Conservation (phyloP, 805 yeast species). For the Cyberlindnera mississippiensis region DNA sequence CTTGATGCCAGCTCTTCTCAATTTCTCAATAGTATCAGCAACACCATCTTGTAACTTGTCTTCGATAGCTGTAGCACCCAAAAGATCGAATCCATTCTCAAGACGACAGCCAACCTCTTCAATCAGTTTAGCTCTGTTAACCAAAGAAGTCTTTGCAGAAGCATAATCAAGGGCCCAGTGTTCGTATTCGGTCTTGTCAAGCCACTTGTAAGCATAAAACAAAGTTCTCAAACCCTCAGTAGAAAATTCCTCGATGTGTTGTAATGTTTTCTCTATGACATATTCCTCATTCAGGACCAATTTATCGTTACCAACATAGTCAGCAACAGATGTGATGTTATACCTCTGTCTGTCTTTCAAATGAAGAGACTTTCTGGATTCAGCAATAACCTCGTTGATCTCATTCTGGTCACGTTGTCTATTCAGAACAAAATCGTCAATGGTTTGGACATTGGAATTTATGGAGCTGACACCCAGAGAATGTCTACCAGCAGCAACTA, state of each 20-base stretch:
- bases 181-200: conserved; percentile 54
- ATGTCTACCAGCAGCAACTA: conserved; percentile 27
- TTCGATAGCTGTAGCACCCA: conserved; percentile 96
- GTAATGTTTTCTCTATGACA: conserved; percentile 76
- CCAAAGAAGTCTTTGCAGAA: conserved; percentile 73
- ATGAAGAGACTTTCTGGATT: conserved; percentile 56
- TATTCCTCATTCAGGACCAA: conserved; percentile 69
- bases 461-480: conserved; percentile 27
- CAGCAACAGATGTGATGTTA: conserved; percentile 23
- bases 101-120: conserved; percentile 69
- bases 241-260: conserved; percentile 90
- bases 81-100: conserved; percentile 62
- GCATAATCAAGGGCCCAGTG: conserved; percentile 65
- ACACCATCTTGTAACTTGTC: conserved; percentile 97
- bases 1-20: conserved; percentile 88
- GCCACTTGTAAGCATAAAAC: conserved; percentile 74
- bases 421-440: conserved; percentile 46
- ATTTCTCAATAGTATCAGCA: conserved; percentile 86
- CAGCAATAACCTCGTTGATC: conserved; percentile 46
- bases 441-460: conserved; percentile 33
- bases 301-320: conserved; percentile 49
- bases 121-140: conserved; percentile 59
- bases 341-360: conserved; percentile 56
- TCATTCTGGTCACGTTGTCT: conserved; percentile 46
- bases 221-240: conserved; percentile 93